Evolutionary conservation across 306 rosid species (phyloP), one percentile per base, ranked within the genome.

Genomic region (Hippophae rhamnoides): DNA sequence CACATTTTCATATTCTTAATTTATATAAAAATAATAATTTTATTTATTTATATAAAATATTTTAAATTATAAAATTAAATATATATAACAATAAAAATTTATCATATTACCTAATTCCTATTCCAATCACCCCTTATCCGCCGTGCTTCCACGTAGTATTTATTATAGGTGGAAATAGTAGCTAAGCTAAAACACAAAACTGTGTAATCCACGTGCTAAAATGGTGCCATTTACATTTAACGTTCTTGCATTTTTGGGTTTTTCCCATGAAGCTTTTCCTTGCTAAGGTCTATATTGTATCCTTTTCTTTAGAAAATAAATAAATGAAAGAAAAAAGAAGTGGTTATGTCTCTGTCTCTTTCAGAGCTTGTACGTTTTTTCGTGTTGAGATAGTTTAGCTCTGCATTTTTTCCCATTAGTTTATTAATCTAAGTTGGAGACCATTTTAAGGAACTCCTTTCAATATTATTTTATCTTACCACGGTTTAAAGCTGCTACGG

Each of bases 401-500:
- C 72, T 72, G 74, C 72, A 65, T 62, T 74, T 27, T 51, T 38
- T 13, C 62, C 50, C 23, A 57, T 56, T 70, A 74, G 38, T 73
- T 72, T 61, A 43, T 55, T 44, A 26, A 10, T 62, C 12, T 40
- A 63, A 43, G 3, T 31, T 2, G 3, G 38, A 31, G 38, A 38
- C 25, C 12, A 42, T 7, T 40, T 13, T 14, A 67, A 25, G 14
- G 23, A 50, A 47, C 58, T 25, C 27, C 38, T 23, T 18, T 43
- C 38, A 41, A 49, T 41, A 43, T 13, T 63, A 44, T 59, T 50
- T 18, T 31, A 2, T 4, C 5, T 31, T 65, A 26, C 48, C 6
- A 78, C 76, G 73, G 80, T 76, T 82, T 77, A 92, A 88, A 85
- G 97, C 95, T 93, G 99, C 94, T 60, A 78, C 66, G 75, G 64